Evolutionary conservation across 2,329 filamentous ascomycete species (phyloP), one percentile per base, ranked within the genome.

Genomic region (Cordyceps farinosa): DNA sequence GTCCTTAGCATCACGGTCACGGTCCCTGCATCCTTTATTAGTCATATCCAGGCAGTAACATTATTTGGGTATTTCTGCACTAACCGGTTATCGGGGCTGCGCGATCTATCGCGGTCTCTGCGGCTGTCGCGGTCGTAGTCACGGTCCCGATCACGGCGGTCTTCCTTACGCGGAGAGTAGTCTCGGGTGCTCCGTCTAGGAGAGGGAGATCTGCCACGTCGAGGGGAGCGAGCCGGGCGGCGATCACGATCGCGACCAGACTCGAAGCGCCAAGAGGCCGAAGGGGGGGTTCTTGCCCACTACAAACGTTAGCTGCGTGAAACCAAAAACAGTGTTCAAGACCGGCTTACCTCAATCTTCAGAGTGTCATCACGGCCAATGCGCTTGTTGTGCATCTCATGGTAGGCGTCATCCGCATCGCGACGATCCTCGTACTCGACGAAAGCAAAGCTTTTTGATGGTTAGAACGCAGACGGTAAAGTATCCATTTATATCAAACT

Each of bases 311-410:
- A 69, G 65, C 40, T 42, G 57, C 29, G 61, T 48, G 30, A 53
- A 51, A 44, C 27, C 30, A n/a, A 51, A 5, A 38, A 5, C 36
- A 53, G n/a, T 51, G 6, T 15, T 17, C 11, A 22, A 70, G 85
- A 69, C 15, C 17, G 17, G 5, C 4, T n/a, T 80, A 97, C 95
- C 86, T 99, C 95, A 69, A 99, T 98, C 82, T 99, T 99, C 80
- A 99, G 77, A 65, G 97, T 81, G 73, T 99, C 95, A 74, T 99
- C 95, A 67, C 94, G 90, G 54, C 92, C 93, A 70, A 99, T 92
- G 69, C 94, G 92, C 87, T 97, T 97, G 83, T 98, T 98, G 76
- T 99, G 95, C 95, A 99, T 99, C 81, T 99, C 95, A 77, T 99
- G 92, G 76, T 99, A 99, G 54, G 95, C 95, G 80, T 99, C 95